These are phyloP conservation scores for Termitomyces sp. DNA, from an alignment of 768 basidiomycete species.

Conservation along the genomic window DNA sequence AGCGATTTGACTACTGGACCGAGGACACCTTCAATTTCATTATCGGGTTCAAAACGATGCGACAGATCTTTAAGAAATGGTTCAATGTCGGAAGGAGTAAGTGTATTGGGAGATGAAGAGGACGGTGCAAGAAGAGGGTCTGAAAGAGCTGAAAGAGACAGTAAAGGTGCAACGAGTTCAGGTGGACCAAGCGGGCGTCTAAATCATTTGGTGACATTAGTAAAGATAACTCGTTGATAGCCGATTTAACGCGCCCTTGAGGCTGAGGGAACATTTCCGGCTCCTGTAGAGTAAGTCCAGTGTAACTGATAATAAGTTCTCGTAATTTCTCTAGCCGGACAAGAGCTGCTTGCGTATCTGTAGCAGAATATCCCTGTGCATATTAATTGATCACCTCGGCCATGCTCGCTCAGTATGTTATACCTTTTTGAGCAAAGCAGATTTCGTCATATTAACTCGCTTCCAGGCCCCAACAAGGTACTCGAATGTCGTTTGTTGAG, in stretches of 20 bases:
- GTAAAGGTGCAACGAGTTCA: constrained; percentile 79
- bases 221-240: neutral
- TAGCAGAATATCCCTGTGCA: constrained; percentile 50
- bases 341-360: constrained; percentile 57
- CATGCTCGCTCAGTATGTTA: neutral
- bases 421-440: constrained; percentile 61
- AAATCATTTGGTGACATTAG: neutral
- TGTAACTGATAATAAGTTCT: constrained; percentile 83
- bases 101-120: constrained; percentile 37
- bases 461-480: constrained; percentile 93
- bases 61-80: constrained; percentile 82
- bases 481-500: constrained; percentile 78
- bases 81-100: constrained; percentile 66
- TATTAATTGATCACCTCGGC: neutral
- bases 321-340: constrained; percentile 68
- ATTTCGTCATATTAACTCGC: constrained; percentile 55
- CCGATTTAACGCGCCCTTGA: constrained; percentile 39
- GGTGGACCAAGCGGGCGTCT: constrained; percentile 70
- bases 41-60: constrained; percentile 71
- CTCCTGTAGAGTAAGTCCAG: constrained; percentile 84
- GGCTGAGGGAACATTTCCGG: constrained; percentile 96
- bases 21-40: constrained; percentile 76
- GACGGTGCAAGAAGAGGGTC: constrained; percentile 54
- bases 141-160: constrained; percentile 66
- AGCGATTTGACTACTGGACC: constrained; percentile 61